These are phyloP conservation scores for Euphrasia arctica DNA, from an alignment of 305 asterid species.

Conservation along the genomic window DNA sequence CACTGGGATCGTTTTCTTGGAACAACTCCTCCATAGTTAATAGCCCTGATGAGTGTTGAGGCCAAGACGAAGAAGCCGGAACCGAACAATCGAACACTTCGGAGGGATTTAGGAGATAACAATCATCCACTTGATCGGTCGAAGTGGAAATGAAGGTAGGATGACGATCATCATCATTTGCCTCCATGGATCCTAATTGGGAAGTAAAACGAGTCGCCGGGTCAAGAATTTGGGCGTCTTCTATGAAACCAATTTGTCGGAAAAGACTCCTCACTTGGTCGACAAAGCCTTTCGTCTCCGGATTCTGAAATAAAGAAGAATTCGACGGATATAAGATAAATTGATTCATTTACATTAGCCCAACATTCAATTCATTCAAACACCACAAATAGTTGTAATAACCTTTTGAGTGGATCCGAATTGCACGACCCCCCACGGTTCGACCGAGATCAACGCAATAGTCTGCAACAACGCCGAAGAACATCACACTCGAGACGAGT, in stretches of 20 bases:
- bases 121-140: constrained; percentile 24
- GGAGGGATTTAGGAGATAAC: constrained; percentile 27
- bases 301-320: constrained; percentile 29
- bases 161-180: not conserved
- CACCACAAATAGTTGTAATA: constrained; percentile 11
- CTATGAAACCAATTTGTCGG: constrained; percentile 25
- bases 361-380: not conserved
- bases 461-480: constrained; percentile 44
- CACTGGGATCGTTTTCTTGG: constrained; percentile 24
- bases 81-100: constrained; percentile 32
- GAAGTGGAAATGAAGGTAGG: constrained; percentile 25
- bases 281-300: constrained; percentile 32
- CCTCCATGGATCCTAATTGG: not conserved
- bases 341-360: not conserved
- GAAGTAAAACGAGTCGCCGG: constrained; percentile 23
- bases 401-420: constrained; percentile 82
- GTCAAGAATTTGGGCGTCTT: constrained; percentile 15
- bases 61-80: constrained; percentile 39
- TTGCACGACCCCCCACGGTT: constrained; percentile 68
- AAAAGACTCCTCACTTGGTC: constrained; percentile 36
- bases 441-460: constrained; percentile 62
- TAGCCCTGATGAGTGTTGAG: constrained; percentile 25
- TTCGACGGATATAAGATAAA: not conserved
- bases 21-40: constrained; percentile 38
- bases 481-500: not conserved